phyloP scores from a whole-genome alignment of 371 early-diverging fungal species.

The Umbelopsis sp. region DNA sequence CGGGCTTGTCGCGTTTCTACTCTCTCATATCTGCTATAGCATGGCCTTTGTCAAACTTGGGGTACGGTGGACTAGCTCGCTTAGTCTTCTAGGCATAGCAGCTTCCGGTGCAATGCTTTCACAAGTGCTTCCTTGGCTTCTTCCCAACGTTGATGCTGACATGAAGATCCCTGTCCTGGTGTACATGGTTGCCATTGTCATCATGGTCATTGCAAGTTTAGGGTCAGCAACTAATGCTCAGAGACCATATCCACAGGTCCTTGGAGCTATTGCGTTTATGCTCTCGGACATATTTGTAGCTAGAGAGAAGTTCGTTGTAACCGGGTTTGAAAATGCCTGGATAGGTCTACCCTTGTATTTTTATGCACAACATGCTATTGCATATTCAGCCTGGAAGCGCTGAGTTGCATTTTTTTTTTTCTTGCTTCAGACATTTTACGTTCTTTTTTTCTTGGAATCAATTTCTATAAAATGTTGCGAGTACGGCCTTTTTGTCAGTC shows the following conservation, averaged over 20 bases:
- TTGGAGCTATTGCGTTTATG: conserved; percentile 12
- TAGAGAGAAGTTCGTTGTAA: conserved; percentile 17
- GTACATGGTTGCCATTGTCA: conserved; percentile 5
- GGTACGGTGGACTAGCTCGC: conserved; percentile 3
- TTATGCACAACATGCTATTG: conserved; percentile 9
- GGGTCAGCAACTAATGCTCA: not conserved
- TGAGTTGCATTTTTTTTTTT: not conserved
- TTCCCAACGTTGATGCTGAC: conserved; percentile 7
- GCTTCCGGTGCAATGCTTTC: not conserved
- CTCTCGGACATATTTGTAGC: conserved; percentile 10
- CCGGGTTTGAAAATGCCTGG: conserved; percentile 13
- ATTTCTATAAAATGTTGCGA: conserved; percentile 4
- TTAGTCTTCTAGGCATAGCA: not conserved
- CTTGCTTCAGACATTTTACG: no score
- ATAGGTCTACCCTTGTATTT: conserved; percentile 11
- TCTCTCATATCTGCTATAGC: conserved; percentile 10
- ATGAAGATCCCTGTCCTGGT: conserved; percentile 8
- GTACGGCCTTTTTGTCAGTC: not conserved
- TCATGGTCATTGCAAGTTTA: conserved; percentile 8
- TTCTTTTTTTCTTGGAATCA: not conserved
- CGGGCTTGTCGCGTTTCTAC: not conserved
- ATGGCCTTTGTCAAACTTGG: conserved; percentile 17
- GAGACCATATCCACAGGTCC: not conserved
- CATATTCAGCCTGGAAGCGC: conserved; percentile 11
- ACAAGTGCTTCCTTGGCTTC: conserved; percentile 6